Conservation (phyloP, 2,329 filamentous ascomycete genomes). For the Stagonosporopsis rhizophila region DNA sequence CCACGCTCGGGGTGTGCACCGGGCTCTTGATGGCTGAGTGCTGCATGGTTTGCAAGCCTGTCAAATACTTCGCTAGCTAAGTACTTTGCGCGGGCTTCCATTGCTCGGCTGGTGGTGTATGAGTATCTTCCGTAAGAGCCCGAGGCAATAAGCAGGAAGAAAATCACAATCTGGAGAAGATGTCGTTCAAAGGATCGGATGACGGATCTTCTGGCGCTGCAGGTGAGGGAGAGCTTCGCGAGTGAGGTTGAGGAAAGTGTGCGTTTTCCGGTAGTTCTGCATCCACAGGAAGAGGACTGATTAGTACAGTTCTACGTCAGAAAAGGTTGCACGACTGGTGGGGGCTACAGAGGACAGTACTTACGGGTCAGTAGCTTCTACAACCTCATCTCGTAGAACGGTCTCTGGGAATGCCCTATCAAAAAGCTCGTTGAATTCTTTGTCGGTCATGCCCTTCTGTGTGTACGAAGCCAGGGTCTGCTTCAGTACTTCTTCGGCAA, state of each 20-base stretch:
- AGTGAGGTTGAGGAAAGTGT: conserved; percentile 84
- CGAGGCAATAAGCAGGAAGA: conserved; percentile 59
- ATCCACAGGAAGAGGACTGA: conserved; percentile 76
- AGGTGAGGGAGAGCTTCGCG: conserved; percentile 87
- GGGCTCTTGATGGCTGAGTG: conserved; percentile 72
- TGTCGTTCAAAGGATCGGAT: conserved; percentile 82
- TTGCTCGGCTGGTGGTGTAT: conserved; percentile 68
- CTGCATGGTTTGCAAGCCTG: conserved; percentile 81
- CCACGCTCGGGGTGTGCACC: conserved; percentile 74
- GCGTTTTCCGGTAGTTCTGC: conserved; percentile 73
- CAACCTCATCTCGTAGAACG: conserved; percentile 66
- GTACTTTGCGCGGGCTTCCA: conserved; percentile 76
- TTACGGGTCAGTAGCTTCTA: conserved; percentile 65
- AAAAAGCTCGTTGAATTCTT: conserved; percentile 93
- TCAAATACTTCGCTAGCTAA: conserved; percentile 86
- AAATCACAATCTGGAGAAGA: conserved; percentile 77
- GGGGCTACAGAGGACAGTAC: conserved; percentile 39
- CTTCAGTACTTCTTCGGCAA: conserved; percentile 75
- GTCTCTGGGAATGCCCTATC: conserved; percentile 76
- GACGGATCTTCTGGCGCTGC: conserved; percentile 79
- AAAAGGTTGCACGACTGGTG: conserved; percentile 34
- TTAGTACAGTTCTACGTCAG: conserved; percentile 69
- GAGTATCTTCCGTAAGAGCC: conserved; percentile 68
- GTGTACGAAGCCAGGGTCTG: conserved; percentile 76
- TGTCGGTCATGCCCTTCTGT: conserved; percentile 81